Evolutionary conservation across 768 basidiomycete genomes (phyloP).

Genomic region (Antrodiella citrinella): DNA sequence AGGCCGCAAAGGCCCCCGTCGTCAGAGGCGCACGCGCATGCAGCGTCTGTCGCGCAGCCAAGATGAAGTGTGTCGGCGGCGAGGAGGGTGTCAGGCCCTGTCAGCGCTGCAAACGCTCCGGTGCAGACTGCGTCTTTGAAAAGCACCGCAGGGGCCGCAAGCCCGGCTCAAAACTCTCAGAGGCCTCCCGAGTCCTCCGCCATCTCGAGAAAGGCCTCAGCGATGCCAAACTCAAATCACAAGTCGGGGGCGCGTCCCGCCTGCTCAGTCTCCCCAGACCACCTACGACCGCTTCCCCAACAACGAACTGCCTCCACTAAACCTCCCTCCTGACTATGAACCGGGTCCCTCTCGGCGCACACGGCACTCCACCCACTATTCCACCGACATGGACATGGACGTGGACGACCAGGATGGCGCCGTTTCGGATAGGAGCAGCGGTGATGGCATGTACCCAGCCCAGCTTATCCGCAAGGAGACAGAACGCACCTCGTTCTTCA

Average conservation of each 20-base stretch:
- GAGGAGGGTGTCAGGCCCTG: constrained; percentile 78
- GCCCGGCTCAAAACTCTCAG: constrained; percentile 87
- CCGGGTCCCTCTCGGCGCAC: constrained; percentile 14
- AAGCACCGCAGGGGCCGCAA: constrained; percentile 86
- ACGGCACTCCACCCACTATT: constrained; percentile 4
- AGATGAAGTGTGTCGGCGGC: constrained; percentile 88
- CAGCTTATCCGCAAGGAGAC: constrained; percentile 67
- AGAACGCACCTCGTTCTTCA: constrained; percentile 66
- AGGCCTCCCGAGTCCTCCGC: constrained; percentile 84
- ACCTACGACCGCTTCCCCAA: constrained; percentile 29
- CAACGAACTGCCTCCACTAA: constrained; percentile 43
- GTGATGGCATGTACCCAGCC: constrained; percentile 64
- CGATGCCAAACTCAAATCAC: constrained; percentile 65
- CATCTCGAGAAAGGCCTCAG: constrained; percentile 79
- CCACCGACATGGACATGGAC: constrained; percentile 24
- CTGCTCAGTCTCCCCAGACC: constrained; percentile 26
- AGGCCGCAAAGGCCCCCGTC: constrained; percentile 31
- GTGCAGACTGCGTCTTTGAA: constrained; percentile 79
- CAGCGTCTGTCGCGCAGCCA: constrained; percentile 53
- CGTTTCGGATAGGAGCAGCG: constrained; percentile 26
- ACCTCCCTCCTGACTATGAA: constrained; percentile 23
- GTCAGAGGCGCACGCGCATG: constrained; percentile 57
- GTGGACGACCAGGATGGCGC: constrained; percentile 65
- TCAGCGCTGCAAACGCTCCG: constrained; percentile 77
- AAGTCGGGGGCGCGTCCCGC: constrained; percentile 22